Evolutionary conservation across 2,329 filamentous ascomycete genomes (phyloP), one percentile per base, ranked within the genome.

Genomic region (Aspergillus carbonarius): DNA sequence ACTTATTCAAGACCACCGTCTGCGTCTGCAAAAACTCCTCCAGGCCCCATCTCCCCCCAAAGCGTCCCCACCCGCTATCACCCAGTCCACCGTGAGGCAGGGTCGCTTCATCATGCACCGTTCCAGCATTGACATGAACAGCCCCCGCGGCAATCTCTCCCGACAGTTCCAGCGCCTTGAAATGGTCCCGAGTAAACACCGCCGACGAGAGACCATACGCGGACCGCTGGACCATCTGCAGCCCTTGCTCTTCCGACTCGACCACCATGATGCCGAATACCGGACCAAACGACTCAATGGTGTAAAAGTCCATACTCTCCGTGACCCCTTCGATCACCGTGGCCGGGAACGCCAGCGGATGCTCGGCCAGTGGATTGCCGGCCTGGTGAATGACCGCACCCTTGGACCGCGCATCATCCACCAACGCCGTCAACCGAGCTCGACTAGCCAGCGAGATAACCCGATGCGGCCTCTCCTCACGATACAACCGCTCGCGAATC

Each of bases 21-120:
- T 88, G 88, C 7, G 80, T 83, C 66, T 78, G 75, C 37, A 85
- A 74, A 80, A 85, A 88, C 70, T 88, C 85, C 1, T 81, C 75
- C 40, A 88, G 63, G 0, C 84, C 84, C 34, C 54, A 60, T 2
- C 71, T 60, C 0, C 78, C 74, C 55, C 82, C 82, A 68, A 88
- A 88, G 2, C 85, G 70, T 0, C 85, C 85, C 62, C 79, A 86
- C 0, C 86, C 86, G 50, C 83, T 86, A 2, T 77, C 70, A 72
- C 88, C 88, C 42, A 78, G 77, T 3, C 87, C 87, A 12, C 87
- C 87, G 68, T 89, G 86, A 0, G 86, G 85, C 59, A 88, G 71
- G 0, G 72, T 74, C 6, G 80, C 44, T 32, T 65, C 61, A 47
- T 63, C 61, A 52, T 69, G 70, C 2, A 69, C 63, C 30, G 59